Conservation (phyloP, 257 asterid species). For the Solanum corneliomulleri region DNA sequence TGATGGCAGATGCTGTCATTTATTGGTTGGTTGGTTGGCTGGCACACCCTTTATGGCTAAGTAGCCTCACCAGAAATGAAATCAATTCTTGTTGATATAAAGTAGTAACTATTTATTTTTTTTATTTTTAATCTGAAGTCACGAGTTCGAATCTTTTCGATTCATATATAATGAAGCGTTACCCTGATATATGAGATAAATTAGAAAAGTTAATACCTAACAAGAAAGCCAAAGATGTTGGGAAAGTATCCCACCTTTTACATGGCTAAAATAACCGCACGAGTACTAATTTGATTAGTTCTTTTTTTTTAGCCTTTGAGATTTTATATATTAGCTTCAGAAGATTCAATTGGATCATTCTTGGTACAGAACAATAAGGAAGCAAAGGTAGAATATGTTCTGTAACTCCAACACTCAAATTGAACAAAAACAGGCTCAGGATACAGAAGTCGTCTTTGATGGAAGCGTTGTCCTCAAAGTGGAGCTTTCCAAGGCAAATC, state of each 20-base stretch:
- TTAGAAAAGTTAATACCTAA: too few species aligned
- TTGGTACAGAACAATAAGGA: too few species aligned
- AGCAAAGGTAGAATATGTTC: too few species aligned
- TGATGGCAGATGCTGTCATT: not conserved
- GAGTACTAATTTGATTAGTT: not conserved
- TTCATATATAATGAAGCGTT: too few species aligned
- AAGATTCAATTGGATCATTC: too few species aligned
- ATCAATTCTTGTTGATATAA: not conserved
- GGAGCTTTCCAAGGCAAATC: not conserved
- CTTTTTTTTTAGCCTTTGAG: too few species aligned
- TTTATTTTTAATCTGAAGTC: not conserved
- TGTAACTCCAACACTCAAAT: not conserved
- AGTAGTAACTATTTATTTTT: not conserved
- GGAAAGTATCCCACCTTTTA: too few species aligned
- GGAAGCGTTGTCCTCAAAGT: not conserved
- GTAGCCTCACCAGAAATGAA: not conserved
- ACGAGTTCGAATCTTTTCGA: accelerated
- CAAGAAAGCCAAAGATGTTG: too few species aligned
- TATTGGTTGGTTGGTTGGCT: not conserved
- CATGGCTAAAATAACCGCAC: not conserved
- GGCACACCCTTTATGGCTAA: not conserved
- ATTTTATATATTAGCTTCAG: accelerated
- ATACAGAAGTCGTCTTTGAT: not conserved
- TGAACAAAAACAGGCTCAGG: too few species aligned
- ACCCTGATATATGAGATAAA: accelerated